Evolutionary conservation across 306 rosid species (phyloP).

Genomic region (Cucumis hystrix): DNA sequence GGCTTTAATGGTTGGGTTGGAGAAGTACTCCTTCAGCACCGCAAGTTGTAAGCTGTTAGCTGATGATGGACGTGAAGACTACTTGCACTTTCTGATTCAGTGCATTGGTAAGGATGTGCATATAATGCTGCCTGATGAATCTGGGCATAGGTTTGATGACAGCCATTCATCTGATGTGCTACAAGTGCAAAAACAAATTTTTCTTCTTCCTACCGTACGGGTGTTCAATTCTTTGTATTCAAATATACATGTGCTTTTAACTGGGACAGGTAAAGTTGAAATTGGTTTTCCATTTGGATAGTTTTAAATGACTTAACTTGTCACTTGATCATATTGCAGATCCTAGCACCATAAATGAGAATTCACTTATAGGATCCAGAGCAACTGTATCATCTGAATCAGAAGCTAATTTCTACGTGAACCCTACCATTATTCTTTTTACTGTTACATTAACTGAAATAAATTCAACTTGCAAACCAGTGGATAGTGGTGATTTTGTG

Average conservation of each 20-base stretch:
- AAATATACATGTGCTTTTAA: slow-evolving; percentile 56
- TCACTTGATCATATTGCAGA: slow-evolving; percentile 23
- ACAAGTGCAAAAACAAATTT: slow-evolving; percentile 73
- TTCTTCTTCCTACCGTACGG: slow-evolving; percentile 80
- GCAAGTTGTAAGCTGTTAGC: slow-evolving; percentile 46
- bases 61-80: slow-evolving; percentile 29
- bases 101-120: slow-evolving; percentile 61
- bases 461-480: slow-evolving; percentile 49
- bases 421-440: slow-evolving; percentile 63
- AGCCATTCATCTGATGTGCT: slow-evolving; percentile 43
- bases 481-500: slow-evolving; percentile 66
- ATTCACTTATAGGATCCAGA: slow-evolving; percentile 40
- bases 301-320: slow-evolving; percentile 12
- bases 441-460: slow-evolving; percentile 43
- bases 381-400: slow-evolving; percentile 54
- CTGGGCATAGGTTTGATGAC: slow-evolving; percentile 15
- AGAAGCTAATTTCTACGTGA: slow-evolving; percentile 57
- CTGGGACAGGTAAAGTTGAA: slow-evolving; percentile 60
- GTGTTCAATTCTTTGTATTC: slow-evolving; percentile 67
- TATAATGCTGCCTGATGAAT: slow-evolving; percentile 34
- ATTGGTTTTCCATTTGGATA: slow-evolving; percentile 6
- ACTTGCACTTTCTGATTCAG: slow-evolving; percentile 78
- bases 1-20: slow-evolving; percentile 49
- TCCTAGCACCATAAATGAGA: slow-evolving; percentile 23
- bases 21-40: slow-evolving; percentile 60